Evolutionary conservation across 805 yeast species (phyloP), one percentile per base, ranked within the genome.

Genomic region (Myxozyma neotropica): DNA sequence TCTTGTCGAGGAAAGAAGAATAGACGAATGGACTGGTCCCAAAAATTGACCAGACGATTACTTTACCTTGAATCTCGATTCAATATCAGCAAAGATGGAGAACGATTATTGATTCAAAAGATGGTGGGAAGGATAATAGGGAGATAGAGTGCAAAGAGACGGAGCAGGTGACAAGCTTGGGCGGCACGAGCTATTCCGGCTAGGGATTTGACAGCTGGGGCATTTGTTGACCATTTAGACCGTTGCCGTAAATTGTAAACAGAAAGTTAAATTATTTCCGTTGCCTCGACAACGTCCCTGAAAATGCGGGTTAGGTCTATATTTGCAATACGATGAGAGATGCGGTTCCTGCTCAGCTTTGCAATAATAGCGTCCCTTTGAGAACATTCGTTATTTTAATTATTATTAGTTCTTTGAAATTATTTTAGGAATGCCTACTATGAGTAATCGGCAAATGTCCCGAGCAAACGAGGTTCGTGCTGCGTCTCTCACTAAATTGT

Each of bases 231-330:
- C 43, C 13, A 36, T 26, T 36, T 47, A 24, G 21, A 31, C 45
- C 12, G 21, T 31, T 43, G 43, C 3, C 53, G 53, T 12, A 24
- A 44, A 33, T 10, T 33, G 56, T 53, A 44, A 53, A 53, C 56
- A 53, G 24, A 43, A 15, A 15, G 24, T 49, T 36, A 23, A 44
- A 31, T 44, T 42, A 33, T 2, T n/a, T 2, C 13, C 12, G 56
- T 53, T 29, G 48, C 35, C 56, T 23, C 44, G 40, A 36, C 56
- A 53, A 53, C 56, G n/a, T 10, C 43, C 12, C 2, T 38, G 6
- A 15, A 15, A 15, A 10, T 3, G 17, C 31, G 55, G 40, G 15
- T 33, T 43, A 35, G 56, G 56, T 50, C 7, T 23, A 17, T 15
- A 24, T n/a, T 24, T 39, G n/a, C 8, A 2, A 12, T 24, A 3